Base-by-base conservation (phyloP, 345 rosid genomes). In the Aethionema arabicum region DNA sequence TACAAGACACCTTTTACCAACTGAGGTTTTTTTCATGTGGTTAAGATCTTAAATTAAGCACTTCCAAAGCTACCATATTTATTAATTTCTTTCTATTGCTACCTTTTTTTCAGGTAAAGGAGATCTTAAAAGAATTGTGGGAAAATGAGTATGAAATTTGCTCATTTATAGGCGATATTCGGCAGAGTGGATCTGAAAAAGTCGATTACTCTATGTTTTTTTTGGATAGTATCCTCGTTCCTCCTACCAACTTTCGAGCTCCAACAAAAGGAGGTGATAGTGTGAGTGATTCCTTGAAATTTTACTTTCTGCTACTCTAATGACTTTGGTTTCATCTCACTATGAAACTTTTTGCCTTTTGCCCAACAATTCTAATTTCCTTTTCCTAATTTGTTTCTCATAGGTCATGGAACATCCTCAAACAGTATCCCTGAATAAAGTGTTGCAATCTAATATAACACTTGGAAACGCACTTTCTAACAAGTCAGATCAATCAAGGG, bases 401-500 rank as follows among this genome's bases (percentile, higher is more conserved):
- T 47, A 91, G 98, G 89, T 87, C 65, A 90, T 84, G 88, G 97
- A 90, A 65, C 95, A 90, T 75, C 85, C 95, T 59, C 99, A 84
- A 70, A 90, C 99, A 15, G 82, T 83, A 64, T 72, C 83, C 66
- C 71, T 93, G 68, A 76, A 61, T 78, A 87, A 82, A 83, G 87
- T 93, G 21, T 74, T 93, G 55, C 79, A 78, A 54, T 50, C 81
- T 37, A 90, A 90, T 64, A 77, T 80, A 68, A 68, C 79, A 12
- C 73, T 93, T 73, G 83, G 83, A 66, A 84, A 85, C 81, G 90
- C 92, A 52, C 63, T 70, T 69, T 55, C 45, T 36, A 81, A 81
- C 61, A 68, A 66, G 40, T 38, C 48, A 32, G 81, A 76, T 13
- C 77, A 55, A 16, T 42, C 79, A 37, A 74, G 65, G 62, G 64